Conservation (phyloP, 352 stramenopile species). For the Globisporangium paroecandrum region DNA sequence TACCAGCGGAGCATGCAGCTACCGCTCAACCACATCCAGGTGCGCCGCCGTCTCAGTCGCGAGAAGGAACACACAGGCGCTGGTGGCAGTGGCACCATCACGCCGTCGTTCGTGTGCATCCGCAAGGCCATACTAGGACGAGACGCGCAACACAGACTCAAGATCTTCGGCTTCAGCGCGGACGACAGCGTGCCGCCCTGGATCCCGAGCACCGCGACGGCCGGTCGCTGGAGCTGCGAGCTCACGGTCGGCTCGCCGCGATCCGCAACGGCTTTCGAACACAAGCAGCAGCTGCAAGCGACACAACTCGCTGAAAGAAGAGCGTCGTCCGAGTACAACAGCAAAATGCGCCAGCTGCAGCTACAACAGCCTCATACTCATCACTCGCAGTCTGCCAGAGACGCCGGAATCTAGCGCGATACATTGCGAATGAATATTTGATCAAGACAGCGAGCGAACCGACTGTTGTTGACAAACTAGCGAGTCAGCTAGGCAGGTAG, state of each 20-base stretch:
- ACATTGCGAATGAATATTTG: not conserved
- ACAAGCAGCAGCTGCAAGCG: not conserved
- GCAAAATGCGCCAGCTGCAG: not conserved
- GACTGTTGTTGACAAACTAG: too few species aligned
- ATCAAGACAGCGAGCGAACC: too few species aligned
- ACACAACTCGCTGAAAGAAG: not conserved
- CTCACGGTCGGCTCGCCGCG: constrained; percentile 6
- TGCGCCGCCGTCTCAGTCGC: constrained; percentile 1
- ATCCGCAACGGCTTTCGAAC: not conserved
- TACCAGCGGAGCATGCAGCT: constrained; percentile 7
- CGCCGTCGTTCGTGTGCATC: constrained; percentile 11
- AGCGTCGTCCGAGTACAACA: not conserved
- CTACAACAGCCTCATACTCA: not conserved
- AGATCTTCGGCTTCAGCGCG: constrained; percentile 11
- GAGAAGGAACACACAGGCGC: not conserved
- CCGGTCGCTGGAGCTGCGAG: constrained; percentile 18
- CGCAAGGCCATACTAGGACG: constrained; percentile 6
- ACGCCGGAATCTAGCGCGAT: not conserved
- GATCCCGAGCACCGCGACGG: not conserved
- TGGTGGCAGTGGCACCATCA: not conserved
- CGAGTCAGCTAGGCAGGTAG: too few species aligned
- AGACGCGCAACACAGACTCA: constrained; percentile 1
- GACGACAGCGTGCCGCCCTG: constrained; percentile 19
- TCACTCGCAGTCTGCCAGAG: not conserved
- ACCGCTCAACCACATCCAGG: constrained; percentile 16